phyloP scores from a whole-genome alignment of 1,284 basidiomycete species.

The Mycosarcoma mackinlayi region DNA sequence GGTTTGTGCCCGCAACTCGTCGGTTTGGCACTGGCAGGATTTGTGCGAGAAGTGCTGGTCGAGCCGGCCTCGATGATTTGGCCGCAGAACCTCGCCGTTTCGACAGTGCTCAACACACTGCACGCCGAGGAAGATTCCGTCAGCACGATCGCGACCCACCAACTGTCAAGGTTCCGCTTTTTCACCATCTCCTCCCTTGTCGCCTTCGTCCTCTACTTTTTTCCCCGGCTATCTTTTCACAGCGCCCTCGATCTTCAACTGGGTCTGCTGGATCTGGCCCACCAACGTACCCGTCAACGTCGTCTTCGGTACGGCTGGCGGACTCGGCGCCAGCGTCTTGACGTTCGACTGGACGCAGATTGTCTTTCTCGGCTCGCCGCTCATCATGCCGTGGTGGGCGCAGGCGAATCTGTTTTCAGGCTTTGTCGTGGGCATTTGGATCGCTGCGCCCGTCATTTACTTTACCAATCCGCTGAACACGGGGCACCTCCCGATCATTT shows the following conservation, averaged over 20 bases:
- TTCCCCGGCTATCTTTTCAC: slow-evolving; percentile 62
- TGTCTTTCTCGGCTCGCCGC: slow-evolving; percentile 39
- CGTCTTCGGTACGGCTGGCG: slow-evolving; percentile 50
- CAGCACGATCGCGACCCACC: slow-evolving; percentile 36
- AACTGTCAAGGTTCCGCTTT: slow-evolving; percentile 69
- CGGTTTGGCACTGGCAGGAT: slow-evolving; percentile 57
- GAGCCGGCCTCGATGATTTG: slow-evolving; percentile 63
- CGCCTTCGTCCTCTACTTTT: slow-evolving; percentile 82
- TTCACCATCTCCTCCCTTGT: slow-evolving; percentile 43
- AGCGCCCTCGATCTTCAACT: slow-evolving; percentile 57
- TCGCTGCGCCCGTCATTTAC: slow-evolving; percentile 53
- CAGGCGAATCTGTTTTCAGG: slow-evolving; percentile 52
- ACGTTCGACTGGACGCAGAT: slow-evolving; percentile 63
- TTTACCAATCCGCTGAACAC: slow-evolving; percentile 57
- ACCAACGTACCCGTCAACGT: slow-evolving; percentile 59
- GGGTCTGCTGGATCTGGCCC: slow-evolving; percentile 62
- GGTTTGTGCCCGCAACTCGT: slow-evolving; percentile 70
- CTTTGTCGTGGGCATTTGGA: slow-evolving; percentile 55
- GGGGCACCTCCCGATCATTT: slow-evolving; percentile 53
- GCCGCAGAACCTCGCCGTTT: slow-evolving; percentile 57
- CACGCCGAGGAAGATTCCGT: slow-evolving; percentile 48
- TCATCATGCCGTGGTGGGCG: slow-evolving; percentile 60
- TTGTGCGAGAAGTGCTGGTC: slow-evolving; percentile 52
- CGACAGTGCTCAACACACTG: slow-evolving; percentile 58
- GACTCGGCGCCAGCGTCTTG: slow-evolving; percentile 50